Percentiles rank a stretch among this genome's conserved stretches.
Evolutionary conservation across 805 yeast species (phyloP).

Genomic region (Candida xyloterini): DNA sequence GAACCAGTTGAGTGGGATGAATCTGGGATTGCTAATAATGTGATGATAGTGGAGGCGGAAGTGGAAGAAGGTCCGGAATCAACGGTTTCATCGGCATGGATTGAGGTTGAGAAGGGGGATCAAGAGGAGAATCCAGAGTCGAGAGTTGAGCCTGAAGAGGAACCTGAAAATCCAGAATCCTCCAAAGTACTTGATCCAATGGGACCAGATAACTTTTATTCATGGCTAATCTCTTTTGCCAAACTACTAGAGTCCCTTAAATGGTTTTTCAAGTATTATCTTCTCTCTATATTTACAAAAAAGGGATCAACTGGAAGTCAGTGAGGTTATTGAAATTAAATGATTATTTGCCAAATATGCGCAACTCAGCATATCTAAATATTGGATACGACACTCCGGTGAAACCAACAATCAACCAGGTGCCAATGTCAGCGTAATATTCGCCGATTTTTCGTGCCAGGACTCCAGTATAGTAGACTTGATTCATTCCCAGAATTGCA

Average conservation of each 20-base stretch:
- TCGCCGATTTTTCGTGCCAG: constrained; percentile 63
- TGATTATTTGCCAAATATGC: constrained; percentile 41
- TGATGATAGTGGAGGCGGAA: constrained; percentile 9
- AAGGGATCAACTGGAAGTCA: constrained; percentile 5
- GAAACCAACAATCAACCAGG: constrained; percentile 74
- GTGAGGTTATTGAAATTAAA: background rate
- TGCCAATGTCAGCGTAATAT: constrained; percentile 76
- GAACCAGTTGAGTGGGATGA: constrained; percentile 24
- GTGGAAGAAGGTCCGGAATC: constrained; percentile 3
- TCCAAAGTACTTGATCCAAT: background rate
- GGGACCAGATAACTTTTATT: constrained; percentile 14
- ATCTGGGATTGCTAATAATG: constrained; percentile 28
- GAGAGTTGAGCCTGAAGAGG: background rate
- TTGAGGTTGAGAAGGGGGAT: constrained; percentile 11
- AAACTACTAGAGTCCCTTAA: constrained; percentile 16
- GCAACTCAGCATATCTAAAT: constrained; percentile 63
- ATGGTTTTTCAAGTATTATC: constrained; percentile 23
- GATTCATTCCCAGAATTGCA: constrained; percentile 85
- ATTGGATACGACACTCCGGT: constrained; percentile 62
- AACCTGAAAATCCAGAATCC: background rate
- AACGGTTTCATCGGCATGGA: constrained; percentile 15
- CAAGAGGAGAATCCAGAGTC: background rate
- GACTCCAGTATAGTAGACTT: constrained; percentile 79
- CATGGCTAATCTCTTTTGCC: constrained; percentile 17
- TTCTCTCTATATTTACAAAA: constrained; percentile 15